Conservation (phyloP, 176 grass and related monocot genomes). For the Saccharum officinarum region DNA sequence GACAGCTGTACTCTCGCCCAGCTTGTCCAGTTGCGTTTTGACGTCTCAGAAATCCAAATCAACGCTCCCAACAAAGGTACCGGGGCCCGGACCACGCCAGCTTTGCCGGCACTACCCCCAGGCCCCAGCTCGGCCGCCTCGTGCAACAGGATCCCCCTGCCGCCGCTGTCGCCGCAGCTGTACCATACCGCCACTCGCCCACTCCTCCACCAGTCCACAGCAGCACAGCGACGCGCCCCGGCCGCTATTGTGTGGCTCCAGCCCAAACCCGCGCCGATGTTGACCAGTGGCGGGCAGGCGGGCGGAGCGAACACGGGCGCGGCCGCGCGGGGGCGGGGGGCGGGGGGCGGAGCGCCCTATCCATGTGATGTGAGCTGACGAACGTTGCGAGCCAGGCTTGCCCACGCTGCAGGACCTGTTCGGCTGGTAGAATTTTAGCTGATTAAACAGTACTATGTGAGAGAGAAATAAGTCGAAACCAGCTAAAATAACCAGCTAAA, state of each 20-base stretch:
- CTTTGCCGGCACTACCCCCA: background rate
- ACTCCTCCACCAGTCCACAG: background rate
- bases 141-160: background rate
- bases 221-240: background rate
- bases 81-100: conserved; percentile 18
- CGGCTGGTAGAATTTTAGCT: no score
- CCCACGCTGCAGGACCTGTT: background rate
- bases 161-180: conserved; percentile 25
- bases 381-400: conserved; percentile 9
- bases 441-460: no score
- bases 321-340: background rate
- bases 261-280: background rate
- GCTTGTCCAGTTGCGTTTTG: background rate
- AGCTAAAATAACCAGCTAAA: no score
- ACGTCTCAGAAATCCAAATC: conserved; percentile 27
- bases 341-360: no score
- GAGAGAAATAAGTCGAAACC: no score
- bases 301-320: no score
- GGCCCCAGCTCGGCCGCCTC: background rate
- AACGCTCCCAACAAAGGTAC: conserved; percentile 23
- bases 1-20: background rate
- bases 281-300: conserved; percentile 5
- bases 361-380: conserved; percentile 12
- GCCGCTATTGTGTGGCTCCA: conserved; percentile 2
- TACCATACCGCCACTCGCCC: no score